These are phyloP conservation scores for Cardamine occulta DNA, from an alignment of 345 rosid genomes.

Conservation along the genomic window DNA sequence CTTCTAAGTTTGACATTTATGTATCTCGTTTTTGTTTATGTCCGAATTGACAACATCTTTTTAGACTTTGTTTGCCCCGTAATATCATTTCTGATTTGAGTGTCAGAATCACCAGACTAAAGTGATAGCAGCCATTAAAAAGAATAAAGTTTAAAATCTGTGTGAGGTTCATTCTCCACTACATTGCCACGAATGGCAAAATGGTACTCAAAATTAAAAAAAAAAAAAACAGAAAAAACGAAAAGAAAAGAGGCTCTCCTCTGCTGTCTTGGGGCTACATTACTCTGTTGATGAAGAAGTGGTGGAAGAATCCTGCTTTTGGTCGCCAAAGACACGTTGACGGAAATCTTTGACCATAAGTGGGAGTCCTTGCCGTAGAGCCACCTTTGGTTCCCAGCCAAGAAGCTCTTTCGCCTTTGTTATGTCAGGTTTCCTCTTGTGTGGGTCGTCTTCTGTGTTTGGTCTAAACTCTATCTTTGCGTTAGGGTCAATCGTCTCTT, in stretches of 20 bases:
- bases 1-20: constrained; percentile 3
- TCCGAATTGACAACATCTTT: neutral
- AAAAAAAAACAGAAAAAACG: neutral
- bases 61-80: neutral
- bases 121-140: neutral
- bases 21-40: neutral
- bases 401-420: constrained; percentile 84
- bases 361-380: constrained; percentile 89
- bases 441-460: constrained; percentile 98
- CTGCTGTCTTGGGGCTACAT: neutral
- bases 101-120: neutral
- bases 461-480: constrained; percentile 93
- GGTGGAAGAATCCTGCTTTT: constrained; percentile 59
- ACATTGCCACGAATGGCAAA: constrained; percentile 15
- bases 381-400: constrained; percentile 93
- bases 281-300: constrained; percentile 45
- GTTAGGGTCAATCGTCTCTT: constrained; percentile 91
- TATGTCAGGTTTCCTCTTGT: constrained; percentile 99
- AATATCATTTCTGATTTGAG: neutral
- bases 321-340: constrained; percentile 92
- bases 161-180: constrained; percentile 30
- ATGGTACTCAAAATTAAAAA: constrained; percentile 6
- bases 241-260: constrained; percentile 22
- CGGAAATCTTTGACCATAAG: constrained; percentile 92
- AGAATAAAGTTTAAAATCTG: constrained; percentile 13